Base-by-base conservation (phyloP, 352 stramenopile species). In the Aphanomyces invadans region DNA sequence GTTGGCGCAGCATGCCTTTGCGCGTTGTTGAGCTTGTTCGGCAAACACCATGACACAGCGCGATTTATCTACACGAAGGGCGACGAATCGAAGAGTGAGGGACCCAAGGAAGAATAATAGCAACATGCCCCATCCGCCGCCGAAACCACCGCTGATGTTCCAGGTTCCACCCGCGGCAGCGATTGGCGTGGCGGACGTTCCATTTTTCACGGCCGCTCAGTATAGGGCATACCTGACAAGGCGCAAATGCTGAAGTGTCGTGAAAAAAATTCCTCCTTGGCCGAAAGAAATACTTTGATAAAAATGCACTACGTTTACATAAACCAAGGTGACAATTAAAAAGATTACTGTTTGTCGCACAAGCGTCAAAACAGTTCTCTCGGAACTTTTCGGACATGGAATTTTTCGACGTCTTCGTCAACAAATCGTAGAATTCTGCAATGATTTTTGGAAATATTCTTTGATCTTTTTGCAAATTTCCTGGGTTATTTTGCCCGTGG, bases 1-100 rank as follows among this genome's bases (percentile, higher is more conserved):
- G 72, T 88, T 90, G 57, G 72, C 80, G 73, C 83, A 86, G 77
- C 84, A 92, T 42, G 72, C 76, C 56, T 81, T 83, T 7, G 79
- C 80, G 73, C 84, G 87, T 69, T 79, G 76, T 25, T 74, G 73
- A 21, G 73, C 74, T 61, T 88, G 48, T 44, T 67, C 60, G 2
- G 60, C 26, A 32, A 57, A 38, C 17, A 57, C 49, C 49, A 57
- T 57, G 38, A 45, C 17, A 17, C 9, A 45, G 38, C 21, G 12
- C 44, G 44, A 52, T n/a, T 9, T n/a, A 52, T 32, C 49, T 57
- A 57, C 49, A 57, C 25, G 49, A 21, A 28, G 29, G 49, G n/a
- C 12, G 17, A 28, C 29, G 29, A 57, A 57, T 39, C 25, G 2
- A 57, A 57, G 49, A 57, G 49, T 57, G 49, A 26, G 29, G 36